A percentile compares a stretch with the other conserved stretches of the same genome.
Evolutionary conservation across 441 rosid species (phyloP).

Genomic region (Adansonia grandidieri): DNA sequence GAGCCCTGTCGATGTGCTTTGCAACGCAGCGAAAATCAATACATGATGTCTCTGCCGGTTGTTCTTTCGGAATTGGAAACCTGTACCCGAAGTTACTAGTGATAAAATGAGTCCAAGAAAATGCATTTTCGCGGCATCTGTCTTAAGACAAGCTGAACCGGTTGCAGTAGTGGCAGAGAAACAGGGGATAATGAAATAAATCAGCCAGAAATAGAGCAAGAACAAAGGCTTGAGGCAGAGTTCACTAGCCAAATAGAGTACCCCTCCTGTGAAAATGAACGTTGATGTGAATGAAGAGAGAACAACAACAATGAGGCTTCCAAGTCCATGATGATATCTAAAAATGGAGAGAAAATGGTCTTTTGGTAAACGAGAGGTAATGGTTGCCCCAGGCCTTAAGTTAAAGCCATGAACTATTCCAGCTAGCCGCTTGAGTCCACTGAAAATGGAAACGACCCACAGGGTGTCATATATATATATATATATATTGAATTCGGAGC

Average conservation of each 20-base stretch:
- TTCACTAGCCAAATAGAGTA: slow-evolving; percentile 47
- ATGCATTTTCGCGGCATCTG: slow-evolving; percentile 54
- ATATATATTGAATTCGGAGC: slow-evolving; percentile 43
- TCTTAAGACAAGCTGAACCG: slow-evolving; percentile 40
- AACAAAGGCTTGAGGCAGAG: slow-evolving; percentile 46
- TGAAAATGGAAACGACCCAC: slow-evolving; percentile 65
- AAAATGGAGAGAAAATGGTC: slow-evolving; percentile 44
- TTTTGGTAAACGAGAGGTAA: slow-evolving; percentile 12
- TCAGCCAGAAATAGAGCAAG: slow-evolving; percentile 47
- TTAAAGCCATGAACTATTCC: slow-evolving; percentile 41
- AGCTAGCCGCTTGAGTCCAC: slow-evolving; percentile 55
- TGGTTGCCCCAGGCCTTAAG: slow-evolving; percentile 36
- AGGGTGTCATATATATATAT: too few relatives aligned
- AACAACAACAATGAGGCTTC: slow-evolving; percentile 38
- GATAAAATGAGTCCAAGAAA: slow-evolving; percentile 51
- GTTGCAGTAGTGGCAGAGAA: slow-evolving; percentile 51
- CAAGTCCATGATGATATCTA: slow-evolving; percentile 51
- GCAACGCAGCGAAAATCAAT: slow-evolving; percentile 47
- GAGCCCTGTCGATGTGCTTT: slow-evolving; percentile 51
- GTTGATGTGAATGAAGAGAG: slow-evolving; percentile 54
- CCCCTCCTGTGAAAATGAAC: slow-evolving; percentile 55
- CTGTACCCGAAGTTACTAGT: slow-evolving; percentile 46
- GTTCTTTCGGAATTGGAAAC: slow-evolving; percentile 41
- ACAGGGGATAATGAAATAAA: slow-evolving; percentile 50
- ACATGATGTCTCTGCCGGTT: slow-evolving; percentile 44